Conservation (phyloP, 169 alveolate species). For the Babesia gibsoni region DNA sequence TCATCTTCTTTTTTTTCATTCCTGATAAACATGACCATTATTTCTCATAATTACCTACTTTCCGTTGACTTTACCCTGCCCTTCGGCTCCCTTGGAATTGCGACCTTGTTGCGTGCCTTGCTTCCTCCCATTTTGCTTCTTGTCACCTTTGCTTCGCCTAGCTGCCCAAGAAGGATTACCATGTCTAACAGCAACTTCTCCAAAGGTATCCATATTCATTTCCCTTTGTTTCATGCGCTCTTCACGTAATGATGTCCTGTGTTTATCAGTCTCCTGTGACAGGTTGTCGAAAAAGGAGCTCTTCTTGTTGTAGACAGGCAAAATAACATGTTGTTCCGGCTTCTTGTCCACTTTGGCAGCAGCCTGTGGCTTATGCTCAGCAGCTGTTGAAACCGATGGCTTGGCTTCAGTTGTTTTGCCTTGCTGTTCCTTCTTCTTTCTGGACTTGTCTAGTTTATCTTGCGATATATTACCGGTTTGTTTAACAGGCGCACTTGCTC, state of each 20-base stretch:
- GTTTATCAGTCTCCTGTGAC: conserved; percentile 26
- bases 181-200: conserved; percentile 66
- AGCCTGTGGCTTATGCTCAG: no score
- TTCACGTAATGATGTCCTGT: conserved; percentile 51
- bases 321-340: not conserved
- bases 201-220: conserved; percentile 77
- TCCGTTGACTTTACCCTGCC: no score
- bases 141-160: no score
- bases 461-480: not conserved
- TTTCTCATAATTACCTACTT: no score
- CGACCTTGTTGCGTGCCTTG: no score
- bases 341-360: no score
- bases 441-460: not conserved
- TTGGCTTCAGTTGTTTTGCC: conserved; percentile 7
- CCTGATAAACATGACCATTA: no score
- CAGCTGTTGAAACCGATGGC: not conserved
- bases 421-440: not conserved
- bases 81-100: no score
- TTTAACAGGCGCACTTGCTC: no score
- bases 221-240: conserved; percentile 73
- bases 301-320: conserved; percentile 69
- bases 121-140: not conserved
- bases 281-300: conserved; percentile 75
- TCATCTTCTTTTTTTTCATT: no score
- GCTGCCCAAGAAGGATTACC: no score